phyloP scores from a whole-genome alignment of 176 grass and related monocot species.

The Ensete ventricosum region DNA sequence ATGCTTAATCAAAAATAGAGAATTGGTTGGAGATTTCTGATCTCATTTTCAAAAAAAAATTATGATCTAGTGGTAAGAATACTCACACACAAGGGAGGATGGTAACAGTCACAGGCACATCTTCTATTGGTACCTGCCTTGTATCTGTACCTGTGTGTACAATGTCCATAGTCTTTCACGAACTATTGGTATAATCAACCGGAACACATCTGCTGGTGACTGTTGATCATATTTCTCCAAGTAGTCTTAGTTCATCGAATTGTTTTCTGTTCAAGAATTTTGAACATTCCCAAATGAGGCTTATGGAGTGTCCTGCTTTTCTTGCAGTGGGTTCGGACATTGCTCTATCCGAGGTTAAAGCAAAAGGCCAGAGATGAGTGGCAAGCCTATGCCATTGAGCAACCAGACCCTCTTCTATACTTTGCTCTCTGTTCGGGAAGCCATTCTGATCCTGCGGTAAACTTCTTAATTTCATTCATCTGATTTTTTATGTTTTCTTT shows the following conservation, averaged over 20 bases:
- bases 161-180: neutral
- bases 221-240: neutral
- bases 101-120: neutral
- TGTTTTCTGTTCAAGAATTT: neutral
- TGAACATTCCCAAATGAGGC: neutral
- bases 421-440: constrained; percentile 97
- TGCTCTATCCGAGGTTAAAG: constrained; percentile 91
- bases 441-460: constrained; percentile 99
- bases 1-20: too few species aligned
- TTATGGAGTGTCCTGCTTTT: constrained; percentile 22
- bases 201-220: neutral
- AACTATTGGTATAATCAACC: neutral
- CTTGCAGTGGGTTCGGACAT: constrained; percentile 77
- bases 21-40: neutral
- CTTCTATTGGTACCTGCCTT: neutral
- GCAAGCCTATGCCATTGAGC: constrained; percentile 73
- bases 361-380: constrained; percentile 61
- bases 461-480: neutral
- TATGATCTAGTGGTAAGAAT: too few species aligned
- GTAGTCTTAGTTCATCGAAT: neutral
- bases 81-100: too few species aligned
- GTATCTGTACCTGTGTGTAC: neutral
- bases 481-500: neutral
- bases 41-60: neutral
- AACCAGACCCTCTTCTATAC: constrained; percentile 79